Percentiles rank a stretch among this genome's conserved stretches.
Evolutionary conservation across 306 rosid genomes (phyloP).

Genomic region (peach (Prunus persica)): Prunus_persica_NCBIv2 NC_034011.1:3468501-3469000

Average conservation of each 20-base stretch:
- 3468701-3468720: not conserved
- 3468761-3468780: not conserved
- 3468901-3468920: too few species aligned
- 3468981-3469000: not conserved
- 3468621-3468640: not conserved
- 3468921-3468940: too few species aligned
- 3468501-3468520: constrained; percentile 32
- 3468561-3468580: not conserved
- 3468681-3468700: not conserved
- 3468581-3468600: not conserved
- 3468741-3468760: not conserved
- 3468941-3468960: not conserved
- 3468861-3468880: not conserved
- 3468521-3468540: not conserved
- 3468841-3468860: not conserved
- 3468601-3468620: not conserved
- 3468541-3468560: not conserved
- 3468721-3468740: not conserved
- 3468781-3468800: not conserved
- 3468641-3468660: not conserved
- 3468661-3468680: not conserved
- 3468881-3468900: too few species aligned
- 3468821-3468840: not conserved
- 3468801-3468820: not conserved
- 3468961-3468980: not conserved